Evolutionary conservation across 257 asterid genomes (phyloP).

Genomic region (Jaltomata sinuosa): DNA sequence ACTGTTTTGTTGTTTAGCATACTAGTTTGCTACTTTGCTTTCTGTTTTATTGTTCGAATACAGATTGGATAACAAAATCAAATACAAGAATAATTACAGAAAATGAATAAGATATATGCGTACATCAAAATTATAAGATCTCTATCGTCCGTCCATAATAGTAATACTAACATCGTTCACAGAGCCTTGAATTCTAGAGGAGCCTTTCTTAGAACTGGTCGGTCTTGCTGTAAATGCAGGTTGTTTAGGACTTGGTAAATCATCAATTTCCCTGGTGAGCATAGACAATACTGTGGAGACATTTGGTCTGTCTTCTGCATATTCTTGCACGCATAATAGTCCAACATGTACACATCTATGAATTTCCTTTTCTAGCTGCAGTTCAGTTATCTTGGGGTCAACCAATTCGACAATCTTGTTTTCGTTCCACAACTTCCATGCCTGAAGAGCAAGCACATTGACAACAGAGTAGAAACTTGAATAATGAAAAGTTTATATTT

Average conservation of each 20-base stretch:
- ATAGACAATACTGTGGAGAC: slow-evolving; percentile 37
- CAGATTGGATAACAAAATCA: too few relatives aligned
- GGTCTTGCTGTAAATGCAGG: slow-evolving; percentile 21
- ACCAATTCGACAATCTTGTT: not conserved
- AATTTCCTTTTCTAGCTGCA: slow-evolving; percentile 18
- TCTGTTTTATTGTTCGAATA: too few relatives aligned
- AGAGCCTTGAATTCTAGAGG: slow-evolving; percentile 25
- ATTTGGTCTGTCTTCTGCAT: slow-evolving; percentile 29
- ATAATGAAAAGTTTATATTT: not conserved
- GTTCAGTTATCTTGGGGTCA: not conserved
- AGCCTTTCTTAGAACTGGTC: slow-evolving; percentile 16
- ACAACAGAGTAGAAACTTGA: not conserved
- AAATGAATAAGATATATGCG: not conserved
- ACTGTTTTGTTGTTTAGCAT: too few relatives aligned
- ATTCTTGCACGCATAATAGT: slow-evolving; percentile 59
- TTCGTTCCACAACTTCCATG: slow-evolving; percentile 11
- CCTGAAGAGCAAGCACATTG: not conserved
- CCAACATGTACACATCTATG: slow-evolving; percentile 48
- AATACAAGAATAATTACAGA: not conserved
- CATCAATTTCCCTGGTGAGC: slow-evolving; percentile 36
- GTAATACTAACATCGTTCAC: slow-evolving; percentile 30
- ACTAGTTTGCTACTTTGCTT: too few relatives aligned
- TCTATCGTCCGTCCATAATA: slow-evolving; percentile 32
- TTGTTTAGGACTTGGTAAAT: slow-evolving; percentile 44
- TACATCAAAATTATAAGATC: not conserved